Evolutionary conservation across 768 basidiomycete genomes (phyloP).

Genomic region (Lactifluus hygrophoroides): DNA sequence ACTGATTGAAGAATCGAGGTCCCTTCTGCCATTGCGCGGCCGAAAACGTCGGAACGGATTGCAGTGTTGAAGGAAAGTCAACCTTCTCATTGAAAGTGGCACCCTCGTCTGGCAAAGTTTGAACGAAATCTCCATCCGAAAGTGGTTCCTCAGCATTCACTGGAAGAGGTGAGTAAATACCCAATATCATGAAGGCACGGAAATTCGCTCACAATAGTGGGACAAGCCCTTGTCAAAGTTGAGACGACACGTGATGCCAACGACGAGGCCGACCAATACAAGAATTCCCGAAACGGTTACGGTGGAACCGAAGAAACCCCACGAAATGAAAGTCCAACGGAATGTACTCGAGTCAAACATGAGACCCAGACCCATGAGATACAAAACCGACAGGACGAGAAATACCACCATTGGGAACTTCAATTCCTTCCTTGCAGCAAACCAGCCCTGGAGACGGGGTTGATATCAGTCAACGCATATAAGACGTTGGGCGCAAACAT

Average conservation of each 20-base stretch:
- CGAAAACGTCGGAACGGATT: constrained; percentile 48
- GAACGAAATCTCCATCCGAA: constrained; percentile 35
- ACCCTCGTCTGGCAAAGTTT: constrained; percentile 23
- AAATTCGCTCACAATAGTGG: constrained; percentile 46
- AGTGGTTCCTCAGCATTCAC: constrained; percentile 50
- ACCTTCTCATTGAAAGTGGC: constrained; percentile 42
- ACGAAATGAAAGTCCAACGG: constrained; percentile 66
- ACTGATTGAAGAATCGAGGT: constrained; percentile 40
- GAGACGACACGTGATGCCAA: constrained; percentile 58
- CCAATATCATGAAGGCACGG: not conserved
- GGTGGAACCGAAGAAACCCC: constrained; percentile 68
- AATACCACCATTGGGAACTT: constrained; percentile 53
- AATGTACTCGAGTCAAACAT: constrained; percentile 70
- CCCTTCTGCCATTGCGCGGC: constrained; percentile 35
- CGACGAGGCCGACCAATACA: constrained; percentile 42
- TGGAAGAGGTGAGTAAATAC: constrained; percentile 23
- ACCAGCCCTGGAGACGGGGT: constrained; percentile 51
- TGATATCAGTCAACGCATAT: not conserved
- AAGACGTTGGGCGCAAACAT: constrained; percentile 18
- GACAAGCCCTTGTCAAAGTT: constrained; percentile 74
- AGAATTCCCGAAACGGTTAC: constrained; percentile 49
- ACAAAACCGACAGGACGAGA: constrained; percentile 48
- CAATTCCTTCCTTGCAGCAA: constrained; percentile 60
- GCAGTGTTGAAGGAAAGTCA: constrained; percentile 48
- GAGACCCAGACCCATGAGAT: constrained; percentile 59